These are phyloP conservation scores for Sarocladium brachiariae DNA, from an alignment of 2,329 filamentous ascomycete species.

Conservation along the genomic window DNA sequence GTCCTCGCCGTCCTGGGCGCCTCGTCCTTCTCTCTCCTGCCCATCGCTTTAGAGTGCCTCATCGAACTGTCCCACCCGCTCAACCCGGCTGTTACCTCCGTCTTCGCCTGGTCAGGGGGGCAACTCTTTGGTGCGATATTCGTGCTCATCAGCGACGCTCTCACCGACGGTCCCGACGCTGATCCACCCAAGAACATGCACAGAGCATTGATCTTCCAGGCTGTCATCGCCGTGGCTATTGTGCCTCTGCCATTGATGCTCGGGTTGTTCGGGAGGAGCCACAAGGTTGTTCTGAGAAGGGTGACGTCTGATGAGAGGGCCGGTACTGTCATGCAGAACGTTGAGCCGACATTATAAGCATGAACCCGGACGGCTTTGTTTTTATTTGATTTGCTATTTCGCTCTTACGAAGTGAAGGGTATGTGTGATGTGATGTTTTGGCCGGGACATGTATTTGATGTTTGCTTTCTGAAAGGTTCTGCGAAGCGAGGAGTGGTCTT, in stretches of 20 bases:
- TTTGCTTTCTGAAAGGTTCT: too few relatives aligned
- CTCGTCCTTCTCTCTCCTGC: constrained; percentile 71
- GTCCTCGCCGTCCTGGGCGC: constrained; percentile 74
- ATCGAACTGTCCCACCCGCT: constrained; percentile 84
- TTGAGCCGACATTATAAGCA: too few relatives aligned
- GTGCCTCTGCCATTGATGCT: constrained; percentile 63
- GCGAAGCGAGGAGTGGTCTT: too few relatives aligned
- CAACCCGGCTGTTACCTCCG: constrained; percentile 76
- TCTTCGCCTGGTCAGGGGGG: constrained; percentile 78
- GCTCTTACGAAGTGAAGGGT: too few relatives aligned
- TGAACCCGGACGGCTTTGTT: too few relatives aligned
- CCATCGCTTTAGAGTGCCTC: constrained; percentile 78
- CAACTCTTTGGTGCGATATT: constrained; percentile 82
- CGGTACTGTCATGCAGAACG: too few relatives aligned
- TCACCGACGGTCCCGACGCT: constrained; percentile 49
- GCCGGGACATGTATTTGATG: too few relatives aligned
- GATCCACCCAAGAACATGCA: constrained; percentile 66
- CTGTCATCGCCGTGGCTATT: constrained; percentile 58
- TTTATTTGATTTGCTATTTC: too few relatives aligned
- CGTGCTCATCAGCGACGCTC: constrained; percentile 72
- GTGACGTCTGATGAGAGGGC: constrained; percentile 35
- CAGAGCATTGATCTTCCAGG: constrained; percentile 69
- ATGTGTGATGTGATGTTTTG: too few relatives aligned
- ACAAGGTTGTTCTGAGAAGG: constrained; percentile 44
- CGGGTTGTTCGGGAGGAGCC: constrained; percentile 59